Evolutionary conservation across 2,329 filamentous ascomycete species (phyloP), one percentile per base, ranked within the genome.

Genomic region (Pseudodiploospora longispora): DNA sequence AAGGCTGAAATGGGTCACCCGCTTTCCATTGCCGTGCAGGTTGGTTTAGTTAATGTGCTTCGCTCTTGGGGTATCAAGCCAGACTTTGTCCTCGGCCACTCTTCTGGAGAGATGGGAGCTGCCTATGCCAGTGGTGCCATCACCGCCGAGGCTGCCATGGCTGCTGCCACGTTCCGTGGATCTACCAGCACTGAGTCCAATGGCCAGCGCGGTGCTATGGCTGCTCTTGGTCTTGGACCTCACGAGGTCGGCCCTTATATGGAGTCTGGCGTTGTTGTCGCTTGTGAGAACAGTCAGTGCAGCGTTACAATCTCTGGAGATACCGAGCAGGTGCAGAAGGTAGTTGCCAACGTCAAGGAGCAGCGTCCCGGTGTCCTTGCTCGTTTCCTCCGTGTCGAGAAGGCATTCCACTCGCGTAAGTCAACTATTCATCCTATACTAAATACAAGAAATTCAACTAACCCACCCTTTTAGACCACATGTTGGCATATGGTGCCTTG

Each of bases 41-140:
- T 74, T 1, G 68, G 54, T 0, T 50, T 75, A 1, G 58, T 71
- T 0, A 60, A 71, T 10, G 50, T 67, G 0, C 58, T 74, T 3
- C 32, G 35, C 0, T 47, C 50, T 1, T 56, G 56, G 41, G 57
- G 61, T 0, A 48, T 73, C 28, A 40, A 36, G 2, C 63, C 66
- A 0, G 29, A 51, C 6, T 60, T 56, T 1, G 63, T 67, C 0
- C 59, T 70, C 4, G 70, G 69, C 1, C 70, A 73, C 45, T 69
- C 65, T 0, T 60, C 55, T 2, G 70, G 70, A 1, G 70, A 72
- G 46, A 68, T 72, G 31, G 68, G 62, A 0, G 70, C 68, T 1
- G 68, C 69, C 0, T 71, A 71, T 38, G 65, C 67, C 1, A 56
- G 61, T 0, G 65, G 68, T 1, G 46, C 52, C 1, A 46, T 72